Conservation (phyloP, 2,329 filamentous ascomycete species). For the Venturiaceae sp. region DNA sequence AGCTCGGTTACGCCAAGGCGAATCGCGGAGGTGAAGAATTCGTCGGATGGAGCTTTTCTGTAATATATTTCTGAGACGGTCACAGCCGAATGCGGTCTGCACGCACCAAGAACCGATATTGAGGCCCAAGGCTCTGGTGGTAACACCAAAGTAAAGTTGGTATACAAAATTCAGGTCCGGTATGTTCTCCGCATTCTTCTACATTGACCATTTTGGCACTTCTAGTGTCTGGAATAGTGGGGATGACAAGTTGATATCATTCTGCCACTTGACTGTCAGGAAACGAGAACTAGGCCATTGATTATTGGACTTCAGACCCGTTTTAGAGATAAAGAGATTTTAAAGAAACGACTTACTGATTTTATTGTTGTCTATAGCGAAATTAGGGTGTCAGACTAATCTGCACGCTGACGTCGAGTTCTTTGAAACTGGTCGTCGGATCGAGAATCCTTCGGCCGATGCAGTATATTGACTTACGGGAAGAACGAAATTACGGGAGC, state of each 20-base stretch:
- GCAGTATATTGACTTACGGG: neutral
- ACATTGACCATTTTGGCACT: too few species aligned
- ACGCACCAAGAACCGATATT: neutral
- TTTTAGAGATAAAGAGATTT: too few species aligned
- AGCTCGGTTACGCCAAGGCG: neutral
- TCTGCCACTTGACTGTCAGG: too few species aligned
- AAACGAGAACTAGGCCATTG: too few species aligned
- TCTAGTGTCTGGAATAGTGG: too few species aligned
- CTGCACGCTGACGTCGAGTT: neutral
- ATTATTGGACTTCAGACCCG: too few species aligned
- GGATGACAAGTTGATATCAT: too few species aligned
- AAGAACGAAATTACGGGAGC: neutral
- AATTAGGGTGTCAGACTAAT: neutral
- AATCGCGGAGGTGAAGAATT: neutral
- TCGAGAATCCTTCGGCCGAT: neutral
- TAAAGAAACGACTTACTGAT: too few species aligned
- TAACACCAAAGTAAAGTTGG: neutral
- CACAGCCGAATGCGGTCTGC: neutral
- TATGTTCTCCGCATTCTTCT: too few species aligned
- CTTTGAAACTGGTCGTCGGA: neutral
- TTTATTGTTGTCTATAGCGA: neutral
- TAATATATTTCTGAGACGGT: neutral
- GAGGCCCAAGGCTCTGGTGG: neutral
- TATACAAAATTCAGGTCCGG: too few species aligned
- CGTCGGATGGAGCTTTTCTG: neutral